Conservation (phyloP, 163 green algal species). For the Chloromonas sp. region DNA sequence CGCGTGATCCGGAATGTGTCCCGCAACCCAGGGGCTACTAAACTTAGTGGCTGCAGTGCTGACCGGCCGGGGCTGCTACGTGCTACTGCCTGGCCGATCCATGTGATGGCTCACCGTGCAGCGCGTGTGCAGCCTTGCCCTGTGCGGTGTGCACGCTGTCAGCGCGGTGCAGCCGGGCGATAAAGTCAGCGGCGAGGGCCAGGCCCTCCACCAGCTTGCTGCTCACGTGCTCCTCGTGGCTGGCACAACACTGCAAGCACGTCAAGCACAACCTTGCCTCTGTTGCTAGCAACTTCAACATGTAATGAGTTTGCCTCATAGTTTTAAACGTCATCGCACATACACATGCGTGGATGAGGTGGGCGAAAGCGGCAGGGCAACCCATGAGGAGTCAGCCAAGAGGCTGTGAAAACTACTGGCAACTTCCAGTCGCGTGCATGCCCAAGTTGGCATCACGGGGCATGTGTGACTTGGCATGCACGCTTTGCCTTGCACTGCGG, state of each 20-base stretch:
- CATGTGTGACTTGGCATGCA: neutral
- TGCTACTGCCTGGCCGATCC: neutral
- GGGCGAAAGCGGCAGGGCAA: neutral
- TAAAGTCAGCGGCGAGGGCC: neutral
- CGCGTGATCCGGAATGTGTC: no score
- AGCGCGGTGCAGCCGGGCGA: neutral
- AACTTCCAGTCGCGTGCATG: neutral
- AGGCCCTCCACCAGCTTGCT: neutral
- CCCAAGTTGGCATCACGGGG: neutral
- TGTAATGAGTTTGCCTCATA: no score
- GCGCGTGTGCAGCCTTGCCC: neutral
- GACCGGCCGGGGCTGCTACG: neutral
- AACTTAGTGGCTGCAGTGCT: neutral
- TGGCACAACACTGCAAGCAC: neutral
- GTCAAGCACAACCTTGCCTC: neutral
- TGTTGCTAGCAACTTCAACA: no score
- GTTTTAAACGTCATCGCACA: no score
- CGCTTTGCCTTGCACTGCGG: no score
- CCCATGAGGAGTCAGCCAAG: neutral
- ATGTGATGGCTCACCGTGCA: no score
- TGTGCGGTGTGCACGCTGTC: neutral
- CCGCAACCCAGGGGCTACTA: neutral
- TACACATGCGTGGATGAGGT: neutral
- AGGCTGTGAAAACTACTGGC: neutral
- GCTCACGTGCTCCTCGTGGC: neutral